Base-by-base conservation (phyloP, 2,329 filamentous ascomycete genomes). In the Parafenestella ontariensis region DNA sequence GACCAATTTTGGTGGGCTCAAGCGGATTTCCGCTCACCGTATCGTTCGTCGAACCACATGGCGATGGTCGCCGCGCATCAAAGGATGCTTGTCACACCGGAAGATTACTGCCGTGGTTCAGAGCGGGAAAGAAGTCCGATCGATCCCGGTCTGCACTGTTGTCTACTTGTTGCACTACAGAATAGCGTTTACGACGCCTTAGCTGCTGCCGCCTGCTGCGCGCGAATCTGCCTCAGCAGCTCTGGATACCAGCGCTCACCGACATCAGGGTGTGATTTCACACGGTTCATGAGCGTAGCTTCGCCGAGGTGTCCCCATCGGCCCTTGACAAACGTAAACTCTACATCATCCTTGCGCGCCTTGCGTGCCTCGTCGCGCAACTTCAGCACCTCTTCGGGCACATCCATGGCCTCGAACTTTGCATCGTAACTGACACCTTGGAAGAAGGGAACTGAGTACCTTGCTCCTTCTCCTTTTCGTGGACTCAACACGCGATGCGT, bases 251-350 rank as follows among this genome's bases (percentile, higher is more conserved):
- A 96, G 65, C 87, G 81, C 80, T 93, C 89, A 1, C 90, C 91
- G 1, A 96, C 92, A 73, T 96, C 92, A 3, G 89, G 89, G 77
- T 96, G 92, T 62, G 89, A 92, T 82, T 93, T 95, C 64, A 96
- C 83, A 13, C 92, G 79, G 76, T 96, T 96, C 77, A 90, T 84
- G 71, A 96, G 77, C 54, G 91, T 96, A 10, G 91, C 92, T 80
- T 96, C 91, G 4, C 92, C 91, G 8, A 96, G 77, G 62, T 84
- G 86, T 15, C 86, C 84, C 70, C 82, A 85, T 51, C 85, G 81
- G 15, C 90, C 90, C 41, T 76, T 87, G 21, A 87, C 83, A 69
- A 96, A 96, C 2, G 91, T 95, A 72, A 95, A 96, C 78, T 96
- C 92, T 41, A 94, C 90, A 68, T 93, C 90, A 24, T 81, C 78